Base-by-base conservation (phyloP, 2,329 filamentous ascomycete genomes). In the Phoma sp. region DNA sequence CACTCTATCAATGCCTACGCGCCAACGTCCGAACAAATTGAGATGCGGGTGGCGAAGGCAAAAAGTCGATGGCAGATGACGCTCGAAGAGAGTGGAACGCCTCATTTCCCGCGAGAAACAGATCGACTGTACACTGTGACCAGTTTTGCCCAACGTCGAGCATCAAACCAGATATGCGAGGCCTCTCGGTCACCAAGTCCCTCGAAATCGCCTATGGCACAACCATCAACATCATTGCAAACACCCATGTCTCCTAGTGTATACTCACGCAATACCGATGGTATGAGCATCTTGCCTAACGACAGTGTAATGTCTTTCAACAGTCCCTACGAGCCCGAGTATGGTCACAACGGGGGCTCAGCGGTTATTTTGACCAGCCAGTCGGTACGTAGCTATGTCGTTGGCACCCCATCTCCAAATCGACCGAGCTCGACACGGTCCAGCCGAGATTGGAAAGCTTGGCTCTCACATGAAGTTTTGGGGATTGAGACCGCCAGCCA, bases 371-470 rank as follows among this genome's bases (percentile, higher is more conserved):
- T 79, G 47, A 76, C 75, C 6, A 79, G 77, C 32, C 75, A 73
- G 27, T 73, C 79, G 32, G 75, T 80, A 12, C 75, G 76, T 40
- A 77, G 76, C 47, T 80, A 79, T 53, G 69, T 76, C 13, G 62
- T 75, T 25, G 74, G 73, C 4, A 71, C 70, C 6, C 66, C 70
- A 2, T 67, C 69, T 29, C 67, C 65, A 9, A 54, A 62, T 13
- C 63, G 62, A 12, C 56, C 48, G 12, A 58, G 60, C 24, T 71
- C 60, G 12, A 59, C 59, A 21, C 70, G 62, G 45, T 74, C 64
- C 15, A 80, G 79, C 60, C 67, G 68, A 27, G 79, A 81, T 33
- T 81, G 79, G 79, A 77, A 76, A 31, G 72, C 71, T 10, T 81
- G 79, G 79, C 62, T 81, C 2, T 78, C 76, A 2, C 74, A 76